phyloP scores from a whole-genome alignment of 2,329 filamentous ascomycete genomes.

The Penicillium sclerotigenum region DNA sequence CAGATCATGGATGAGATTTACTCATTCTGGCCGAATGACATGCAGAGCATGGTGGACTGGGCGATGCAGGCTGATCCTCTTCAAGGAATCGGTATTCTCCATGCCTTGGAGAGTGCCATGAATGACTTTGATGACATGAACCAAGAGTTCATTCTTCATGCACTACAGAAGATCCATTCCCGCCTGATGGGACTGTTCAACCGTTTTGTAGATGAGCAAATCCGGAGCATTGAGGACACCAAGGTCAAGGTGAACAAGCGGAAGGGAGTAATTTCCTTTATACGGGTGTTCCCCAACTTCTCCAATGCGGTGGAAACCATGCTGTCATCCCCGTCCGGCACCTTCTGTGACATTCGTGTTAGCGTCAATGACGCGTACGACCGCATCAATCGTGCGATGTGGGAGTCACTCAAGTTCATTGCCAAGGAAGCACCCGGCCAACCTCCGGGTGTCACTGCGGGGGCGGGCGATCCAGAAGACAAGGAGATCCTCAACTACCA shows the following conservation, averaged over 20 bases:
- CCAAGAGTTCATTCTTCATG: slow-evolving; percentile 81
- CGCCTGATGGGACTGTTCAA: slow-evolving; percentile 72
- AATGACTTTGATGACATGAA: slow-evolving; percentile 80
- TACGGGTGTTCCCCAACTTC: slow-evolving; percentile 88
- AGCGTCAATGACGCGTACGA: slow-evolving; percentile 84
- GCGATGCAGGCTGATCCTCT: slow-evolving; percentile 74
- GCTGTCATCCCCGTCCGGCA: slow-evolving; percentile 56
- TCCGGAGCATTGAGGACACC: slow-evolving; percentile 92
- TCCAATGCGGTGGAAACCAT: slow-evolving; percentile 80
- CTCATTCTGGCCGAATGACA: slow-evolving; percentile 72
- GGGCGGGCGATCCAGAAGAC: slow-evolving; percentile 70
- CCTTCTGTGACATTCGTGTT: slow-evolving; percentile 65
- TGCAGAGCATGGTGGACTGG: slow-evolving; percentile 81
- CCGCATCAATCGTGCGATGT: slow-evolving; percentile 90
- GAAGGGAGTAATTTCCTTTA: slow-evolving; percentile 92
- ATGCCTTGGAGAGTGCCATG: slow-evolving; percentile 74
- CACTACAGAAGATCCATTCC: slow-evolving; percentile 75
- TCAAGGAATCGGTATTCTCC: slow-evolving; percentile 87
- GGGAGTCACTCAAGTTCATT: slow-evolving; percentile 93
- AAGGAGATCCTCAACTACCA: slow-evolving; percentile 97
- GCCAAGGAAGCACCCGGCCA: slow-evolving; percentile 66
- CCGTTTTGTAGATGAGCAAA: slow-evolving; percentile 90
- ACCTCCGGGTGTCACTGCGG: slow-evolving; percentile 49
- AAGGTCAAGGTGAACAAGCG: slow-evolving; percentile 99
- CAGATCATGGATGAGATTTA: slow-evolving; percentile 87